Evolutionary conservation across 139 green algal species (phyloP).

Genomic region (Chlamydomonas eustigma): DNA sequence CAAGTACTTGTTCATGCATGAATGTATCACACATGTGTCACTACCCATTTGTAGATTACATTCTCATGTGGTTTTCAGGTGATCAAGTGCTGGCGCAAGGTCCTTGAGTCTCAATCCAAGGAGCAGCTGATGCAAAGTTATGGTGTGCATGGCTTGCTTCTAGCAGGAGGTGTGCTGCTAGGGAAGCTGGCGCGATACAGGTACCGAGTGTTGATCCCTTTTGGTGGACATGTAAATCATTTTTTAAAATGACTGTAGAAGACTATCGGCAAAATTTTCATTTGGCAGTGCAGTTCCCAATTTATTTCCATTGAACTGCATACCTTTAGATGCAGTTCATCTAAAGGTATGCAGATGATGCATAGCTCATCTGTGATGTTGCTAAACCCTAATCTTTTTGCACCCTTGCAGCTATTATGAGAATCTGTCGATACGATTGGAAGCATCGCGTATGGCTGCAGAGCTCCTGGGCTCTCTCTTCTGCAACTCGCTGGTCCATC

Average conservation of each 20-base stretch:
- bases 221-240: no score
- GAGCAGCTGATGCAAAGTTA: conserved; percentile 35
- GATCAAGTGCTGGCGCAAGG: conserved; percentile 37
- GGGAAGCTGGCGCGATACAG: conserved; percentile 57
- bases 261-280: no score
- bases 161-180: conserved; percentile 41
- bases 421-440: conserved; percentile 31
- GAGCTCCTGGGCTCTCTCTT: conserved; percentile 44
- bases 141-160: conserved; percentile 47
- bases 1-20: no score
- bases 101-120: conserved; percentile 19
- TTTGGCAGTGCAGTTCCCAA: no score
- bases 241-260: no score
- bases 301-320: neutral
- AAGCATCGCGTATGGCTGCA: conserved; percentile 35
- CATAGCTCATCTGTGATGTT: neutral
- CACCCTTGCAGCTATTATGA: conserved; percentile 15
- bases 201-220: no score
- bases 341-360: neutral
- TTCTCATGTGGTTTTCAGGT: conserved; percentile 28
- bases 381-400: neutral
- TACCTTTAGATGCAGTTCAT: neutral
- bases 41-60: no score
- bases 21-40: no score
- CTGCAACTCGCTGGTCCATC: conserved; percentile 35